These are phyloP conservation scores for Calonectria hongkongensis DNA, from an alignment of 2,329 filamentous ascomycete genomes.

Conservation along the genomic window DNA sequence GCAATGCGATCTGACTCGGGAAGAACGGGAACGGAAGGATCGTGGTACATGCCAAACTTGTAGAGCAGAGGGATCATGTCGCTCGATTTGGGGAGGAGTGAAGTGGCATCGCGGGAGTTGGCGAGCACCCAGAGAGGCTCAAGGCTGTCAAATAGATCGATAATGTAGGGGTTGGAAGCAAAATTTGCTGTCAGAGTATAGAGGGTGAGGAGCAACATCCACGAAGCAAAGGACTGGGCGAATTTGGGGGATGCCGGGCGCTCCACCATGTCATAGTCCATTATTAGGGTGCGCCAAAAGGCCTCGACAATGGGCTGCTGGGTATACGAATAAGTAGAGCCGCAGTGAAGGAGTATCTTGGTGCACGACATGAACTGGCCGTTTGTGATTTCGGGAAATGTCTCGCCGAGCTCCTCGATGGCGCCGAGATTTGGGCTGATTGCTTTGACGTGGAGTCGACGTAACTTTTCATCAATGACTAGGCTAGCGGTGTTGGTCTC, in stretches of 20 bases:
- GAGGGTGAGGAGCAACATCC: conserved; percentile 45
- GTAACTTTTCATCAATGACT: conserved; percentile 35
- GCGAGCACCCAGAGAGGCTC: conserved; percentile 50
- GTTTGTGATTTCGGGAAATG: conserved; percentile 33
- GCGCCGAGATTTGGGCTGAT: conserved; percentile 45
- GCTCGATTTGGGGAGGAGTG: conserved; percentile 45
- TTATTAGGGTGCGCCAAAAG: conserved; percentile 54
- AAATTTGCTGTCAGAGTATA: conserved; percentile 30
- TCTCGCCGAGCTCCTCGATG: conserved; percentile 46
- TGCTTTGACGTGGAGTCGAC: conserved; percentile 41
- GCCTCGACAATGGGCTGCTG: conserved; percentile 52
- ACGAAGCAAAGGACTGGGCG: conserved; percentile 42
- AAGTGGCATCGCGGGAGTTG: conserved; percentile 45
- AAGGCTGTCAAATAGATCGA: conserved; percentile 46
- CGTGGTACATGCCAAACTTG: conserved; percentile 39
- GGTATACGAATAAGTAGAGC: conserved; percentile 44
- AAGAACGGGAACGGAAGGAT: conserved; percentile 35
- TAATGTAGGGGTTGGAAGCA: conserved; percentile 35
- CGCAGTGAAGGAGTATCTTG: conserved; percentile 49
- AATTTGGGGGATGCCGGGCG: conserved; percentile 45
- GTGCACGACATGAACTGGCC: conserved; percentile 42
- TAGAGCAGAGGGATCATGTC: conserved; percentile 41
- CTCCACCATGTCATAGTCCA: conserved; percentile 48
- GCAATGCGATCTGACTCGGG: conserved; percentile 35
- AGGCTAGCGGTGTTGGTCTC: conserved; percentile 25